phyloP scores from a whole-genome alignment of 306 rosid species.

The Cucumis cinereus region DNA sequence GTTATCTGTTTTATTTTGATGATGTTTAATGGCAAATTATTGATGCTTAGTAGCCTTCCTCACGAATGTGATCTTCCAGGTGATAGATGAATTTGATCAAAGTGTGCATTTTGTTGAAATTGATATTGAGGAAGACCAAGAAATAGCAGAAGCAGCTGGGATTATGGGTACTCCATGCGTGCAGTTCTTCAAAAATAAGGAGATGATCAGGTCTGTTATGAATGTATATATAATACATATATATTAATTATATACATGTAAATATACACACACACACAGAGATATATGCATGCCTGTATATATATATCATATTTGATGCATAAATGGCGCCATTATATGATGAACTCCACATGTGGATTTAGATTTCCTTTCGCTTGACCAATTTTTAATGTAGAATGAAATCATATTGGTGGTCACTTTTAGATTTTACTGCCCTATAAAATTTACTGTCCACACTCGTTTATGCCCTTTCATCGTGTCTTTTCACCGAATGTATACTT shows the following conservation, averaged over 20 bases:
- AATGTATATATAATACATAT: background rate
- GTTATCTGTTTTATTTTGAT: background rate
- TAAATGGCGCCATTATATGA: background rate
- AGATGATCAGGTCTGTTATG: slow-evolving; percentile 40
- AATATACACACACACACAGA: no score
- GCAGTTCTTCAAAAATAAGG: slow-evolving; percentile 91
- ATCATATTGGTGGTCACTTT: background rate
- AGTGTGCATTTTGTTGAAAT: slow-evolving; percentile 90
- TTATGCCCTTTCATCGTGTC: background rate
- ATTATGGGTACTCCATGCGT: slow-evolving; percentile 99
- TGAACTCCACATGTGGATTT: slow-evolving; percentile 15
- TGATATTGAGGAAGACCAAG: slow-evolving; percentile 95
- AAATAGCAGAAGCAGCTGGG: slow-evolving; percentile 91
- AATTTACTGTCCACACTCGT: background rate
- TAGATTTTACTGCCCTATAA: background rate
- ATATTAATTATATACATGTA: no score
- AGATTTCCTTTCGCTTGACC: slow-evolving; percentile 4
- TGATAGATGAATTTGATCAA: slow-evolving; percentile 75
- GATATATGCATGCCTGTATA: no score
- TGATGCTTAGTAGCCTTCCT: background rate
- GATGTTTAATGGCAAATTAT: background rate
- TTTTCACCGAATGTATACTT: background rate
- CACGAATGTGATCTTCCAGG: slow-evolving; percentile 28
- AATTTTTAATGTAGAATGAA: background rate
- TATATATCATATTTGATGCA: background rate